Evolutionary conservation across 192 early-diverging fungal species (phyloP), one percentile per base, ranked within the genome.

Genomic region (Backusella tarrabulga): DNA sequence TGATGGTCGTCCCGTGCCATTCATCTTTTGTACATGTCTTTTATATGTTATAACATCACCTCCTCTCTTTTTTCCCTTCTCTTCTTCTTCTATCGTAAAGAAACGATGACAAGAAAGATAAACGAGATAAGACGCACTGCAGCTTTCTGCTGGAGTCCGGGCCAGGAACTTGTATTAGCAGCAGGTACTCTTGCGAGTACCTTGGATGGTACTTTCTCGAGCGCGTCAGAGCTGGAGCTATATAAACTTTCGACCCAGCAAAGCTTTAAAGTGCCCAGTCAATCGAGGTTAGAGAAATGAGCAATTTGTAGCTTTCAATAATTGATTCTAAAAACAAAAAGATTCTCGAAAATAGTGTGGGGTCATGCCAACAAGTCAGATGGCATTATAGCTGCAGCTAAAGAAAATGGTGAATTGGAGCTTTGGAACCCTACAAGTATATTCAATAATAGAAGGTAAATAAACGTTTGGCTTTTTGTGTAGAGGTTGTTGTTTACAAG

Each of bases 261-360:
- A 26, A 60, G 21, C 11, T 60, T 60, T 60, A 60, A 60, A 60
- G 56, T 60, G 1, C 8, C 56, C 56, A 60, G 56, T 26, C 56
- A 60, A 19, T 60, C 56, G n/a, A 60, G 23, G 23, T 60, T 56
- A n/a, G 50, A n/a, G 50, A 52, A 52, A 52, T 15, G 17, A 52
- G 17, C 9, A 42, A 42, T 9, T 38, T 38, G 6, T 38, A 44
- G 1, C 32, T 32, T 32, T 32, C 32, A 44, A 17, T 15, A 44
- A 5, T 44, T 54, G 6, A 6, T 54, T 54, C n/a, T 54, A 76
- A 42, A 71, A 19, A 26, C 4, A 60, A 32, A 11, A 68, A 92
- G 90, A 81, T 99, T 99, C 87, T 95, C 97, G 81, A 92, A 95
- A 1, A 83, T 99, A 63, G 93, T 92, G 6, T 99, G 98, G 96